These are phyloP conservation scores for Pseudogymnoascus sp. DNA, from an alignment of 2,329 filamentous ascomycete species.

Conservation along the genomic window DNA sequence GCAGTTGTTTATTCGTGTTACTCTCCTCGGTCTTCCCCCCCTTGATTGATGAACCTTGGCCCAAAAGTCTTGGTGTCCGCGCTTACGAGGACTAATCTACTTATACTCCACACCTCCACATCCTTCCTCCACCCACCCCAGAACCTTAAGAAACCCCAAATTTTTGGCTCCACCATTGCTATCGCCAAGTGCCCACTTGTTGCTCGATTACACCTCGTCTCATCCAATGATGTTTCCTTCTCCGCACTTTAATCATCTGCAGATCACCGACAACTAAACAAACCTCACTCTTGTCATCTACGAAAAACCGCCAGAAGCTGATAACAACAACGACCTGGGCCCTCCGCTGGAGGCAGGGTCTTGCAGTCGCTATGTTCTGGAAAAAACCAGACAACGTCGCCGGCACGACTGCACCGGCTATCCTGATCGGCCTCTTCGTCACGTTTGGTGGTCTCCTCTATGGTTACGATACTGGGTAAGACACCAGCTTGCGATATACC, in stretches of 20 bases:
- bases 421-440: constrained; percentile 67
- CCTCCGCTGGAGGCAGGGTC: constrained; percentile 10
- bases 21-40: not conserved
- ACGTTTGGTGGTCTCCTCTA: constrained; percentile 64
- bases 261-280: constrained; percentile 7
- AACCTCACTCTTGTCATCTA: constrained; percentile 5
- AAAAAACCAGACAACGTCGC: constrained; percentile 70
- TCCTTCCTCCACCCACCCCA: not conserved
- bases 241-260: constrained; percentile 8
- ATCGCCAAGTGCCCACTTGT: constrained; percentile 4
- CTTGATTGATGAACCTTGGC: constrained; percentile 7
- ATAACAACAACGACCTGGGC: constrained; percentile 6
- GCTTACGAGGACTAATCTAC: constrained; percentile 4
- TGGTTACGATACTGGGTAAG: constrained; percentile 65
- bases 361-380: constrained; percentile 36
- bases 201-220: not conserved
- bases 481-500: constrained; percentile 14
- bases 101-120: constrained; percentile 4
- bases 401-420: constrained; percentile 65
- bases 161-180: constrained; percentile 6
- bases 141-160: constrained; percentile 9
- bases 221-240: constrained; percentile 6
- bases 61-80: not conserved
- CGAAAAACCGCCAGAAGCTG: constrained; percentile 6
- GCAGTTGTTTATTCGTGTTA: not conserved